Conservation (phyloP, 305 asterid genomes). For the Fraxinus sp. region DNA sequence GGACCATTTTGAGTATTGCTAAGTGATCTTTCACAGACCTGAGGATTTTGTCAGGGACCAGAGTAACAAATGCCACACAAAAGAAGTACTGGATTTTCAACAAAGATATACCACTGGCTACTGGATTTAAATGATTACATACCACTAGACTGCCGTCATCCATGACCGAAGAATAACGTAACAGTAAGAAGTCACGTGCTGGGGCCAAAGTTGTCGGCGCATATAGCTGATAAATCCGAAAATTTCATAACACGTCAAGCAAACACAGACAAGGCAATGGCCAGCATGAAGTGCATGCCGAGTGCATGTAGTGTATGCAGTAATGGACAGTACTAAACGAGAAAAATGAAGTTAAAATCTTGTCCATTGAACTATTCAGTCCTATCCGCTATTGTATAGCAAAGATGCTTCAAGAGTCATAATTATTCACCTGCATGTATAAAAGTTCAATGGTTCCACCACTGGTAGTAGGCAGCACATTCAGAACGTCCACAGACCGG, state of each 20-base stretch:
- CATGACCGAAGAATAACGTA: slow-evolving; percentile 69
- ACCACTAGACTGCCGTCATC: slow-evolving; percentile 89
- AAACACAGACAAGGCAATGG: not conserved
- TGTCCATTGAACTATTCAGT: not conserved
- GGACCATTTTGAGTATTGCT: slow-evolving; percentile 75
- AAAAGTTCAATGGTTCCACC: slow-evolving; percentile 95
- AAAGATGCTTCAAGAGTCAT: not conserved
- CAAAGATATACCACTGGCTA: not conserved
- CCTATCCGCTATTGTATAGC: not conserved
- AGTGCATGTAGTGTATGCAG: not conserved
- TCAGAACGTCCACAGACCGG: slow-evolving; percentile 81
- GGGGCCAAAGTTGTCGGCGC: slow-evolving; percentile 87
- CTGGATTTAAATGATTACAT: slow-evolving; percentile 24
- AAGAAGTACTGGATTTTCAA: not conserved
- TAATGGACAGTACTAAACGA: not conserved
- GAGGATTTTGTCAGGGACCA: slow-evolving; percentile 18
- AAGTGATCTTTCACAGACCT: slow-evolving; percentile 88
- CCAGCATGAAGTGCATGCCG: not conserved
- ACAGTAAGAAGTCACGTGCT: slow-evolving; percentile 80
- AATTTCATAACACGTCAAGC: slow-evolving; percentile 15
- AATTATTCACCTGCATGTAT: slow-evolving; percentile 73
- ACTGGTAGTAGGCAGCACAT: slow-evolving; percentile 86
- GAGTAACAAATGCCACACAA: not conserved
- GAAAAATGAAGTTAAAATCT: not conserved
- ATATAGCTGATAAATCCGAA: slow-evolving; percentile 46